Conservation (phyloP, 257 asterid species). For the Echites panduratus region DNA sequence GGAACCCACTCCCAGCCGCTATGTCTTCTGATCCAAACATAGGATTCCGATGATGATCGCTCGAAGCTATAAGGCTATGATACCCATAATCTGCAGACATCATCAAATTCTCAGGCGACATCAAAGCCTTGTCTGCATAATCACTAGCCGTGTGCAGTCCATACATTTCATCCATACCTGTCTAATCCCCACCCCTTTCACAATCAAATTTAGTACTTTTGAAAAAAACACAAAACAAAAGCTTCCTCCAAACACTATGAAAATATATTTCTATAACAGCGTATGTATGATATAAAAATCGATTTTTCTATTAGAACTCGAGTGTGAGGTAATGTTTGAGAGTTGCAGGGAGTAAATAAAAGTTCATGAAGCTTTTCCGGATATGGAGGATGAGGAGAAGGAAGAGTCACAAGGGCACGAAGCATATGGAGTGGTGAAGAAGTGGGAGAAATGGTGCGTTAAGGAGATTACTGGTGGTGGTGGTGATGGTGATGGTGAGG, state of each 20-base stretch:
- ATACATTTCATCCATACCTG: slow-evolving; percentile 36
- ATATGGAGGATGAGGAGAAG: slow-evolving; percentile 3
- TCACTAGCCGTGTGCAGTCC: slow-evolving; percentile 27
- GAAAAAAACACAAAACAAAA: not conserved
- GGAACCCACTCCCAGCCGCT: slow-evolving; percentile 5
- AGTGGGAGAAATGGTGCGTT: slow-evolving; percentile 4
- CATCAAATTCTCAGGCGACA: slow-evolving; percentile 44
- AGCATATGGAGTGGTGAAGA: slow-evolving; percentile 6
- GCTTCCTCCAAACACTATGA: not conserved
- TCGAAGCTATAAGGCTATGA: slow-evolving; percentile 16
- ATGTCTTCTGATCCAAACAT: slow-evolving; percentile 21
- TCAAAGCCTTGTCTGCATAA: slow-evolving; percentile 37
- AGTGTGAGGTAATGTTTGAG: not conserved
- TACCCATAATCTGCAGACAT: slow-evolving; percentile 28
- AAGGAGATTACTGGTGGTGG: slow-evolving; percentile 15
- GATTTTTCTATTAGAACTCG: not conserved
- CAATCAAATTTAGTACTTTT: not conserved
- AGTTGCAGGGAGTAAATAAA: not conserved
- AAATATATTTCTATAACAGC: not conserved
- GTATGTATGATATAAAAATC: not conserved
- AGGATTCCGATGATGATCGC: slow-evolving; percentile 18
- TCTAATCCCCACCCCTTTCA: not conserved
- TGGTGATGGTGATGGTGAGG: slow-evolving; percentile 15
- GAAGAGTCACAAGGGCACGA: slow-evolving; percentile 6
- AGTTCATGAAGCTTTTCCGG: not conserved